Base-by-base conservation (phyloP, 768 basidiomycete species). In the Multifurca ochricompacta region DNA sequence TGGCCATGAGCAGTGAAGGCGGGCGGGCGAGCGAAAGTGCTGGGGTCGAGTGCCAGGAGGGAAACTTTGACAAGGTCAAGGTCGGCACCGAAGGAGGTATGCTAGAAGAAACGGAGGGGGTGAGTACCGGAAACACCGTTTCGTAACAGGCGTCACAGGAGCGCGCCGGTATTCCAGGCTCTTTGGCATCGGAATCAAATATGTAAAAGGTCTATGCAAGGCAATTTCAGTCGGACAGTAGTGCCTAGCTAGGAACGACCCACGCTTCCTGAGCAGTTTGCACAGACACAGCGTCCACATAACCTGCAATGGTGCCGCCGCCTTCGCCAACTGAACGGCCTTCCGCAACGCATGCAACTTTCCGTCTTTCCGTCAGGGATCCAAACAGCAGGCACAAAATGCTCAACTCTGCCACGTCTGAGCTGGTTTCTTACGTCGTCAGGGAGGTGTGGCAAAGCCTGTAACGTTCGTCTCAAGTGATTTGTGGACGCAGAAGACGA, bases 301-400 rank as follows among this genome's bases (percentile, higher is more conserved):
- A 94, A 71, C 56, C 91, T 71, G 66, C 91, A 94, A 64, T 94
- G 91, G 65, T 94, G 91, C 54, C 90, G 73, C 60, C 91, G 71
- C 60, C 88, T 74, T 64, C 83, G 69, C 81, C 87, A 87, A 6
- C 86, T 84, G 68, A 93, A 94, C 41, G 76, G 65, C 37, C 78
- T 71, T 5, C 81, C 81, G 63, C 93, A 96, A 9, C 87, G 75
- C 91, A 91, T 92, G 65, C 93, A 96, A 19, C 76, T 74, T 50
- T 79, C 78, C n/a, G 88, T 84, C 67, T 79, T 87, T 55, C 81
- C 78, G 64, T 96, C 91, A 0, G 93, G 91, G 28, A 94, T 83
- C 93, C 93, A 96, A 23, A 95, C 79, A 0, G 93, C 87, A 4
- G 93, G 92, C 1, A 91, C 81, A 73, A 91, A 95, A 67, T 87